These are phyloP conservation scores for Viola odorata DNA, from an alignment of 345 rosid species.

Conservation along the genomic window DNA sequence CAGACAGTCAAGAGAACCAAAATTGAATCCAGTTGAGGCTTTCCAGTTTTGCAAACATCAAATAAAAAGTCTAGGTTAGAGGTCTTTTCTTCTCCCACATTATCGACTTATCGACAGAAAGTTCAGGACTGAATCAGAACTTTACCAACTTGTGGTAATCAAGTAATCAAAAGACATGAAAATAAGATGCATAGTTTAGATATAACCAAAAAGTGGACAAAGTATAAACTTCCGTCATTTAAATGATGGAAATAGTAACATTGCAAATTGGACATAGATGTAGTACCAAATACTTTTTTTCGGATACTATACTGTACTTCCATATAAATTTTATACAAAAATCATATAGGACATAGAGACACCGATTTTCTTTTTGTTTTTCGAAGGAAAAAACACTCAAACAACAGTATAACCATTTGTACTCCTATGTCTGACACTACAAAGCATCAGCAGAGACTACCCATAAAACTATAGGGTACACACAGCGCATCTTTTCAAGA, in stretches of 20 bases:
- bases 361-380: too few species aligned
- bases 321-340: not conserved
- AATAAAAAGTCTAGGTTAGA: not conserved
- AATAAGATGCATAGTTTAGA: too few species aligned
- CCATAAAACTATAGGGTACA: conserved; percentile 4
- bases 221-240: too few species aligned
- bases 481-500: conserved; percentile 5
- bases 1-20: not conserved
- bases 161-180: not conserved
- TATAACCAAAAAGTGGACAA: too few species aligned
- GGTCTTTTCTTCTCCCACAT: not conserved
- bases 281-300: too few species aligned
- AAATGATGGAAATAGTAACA: too few species aligned
- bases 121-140: not conserved
- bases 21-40: not conserved
- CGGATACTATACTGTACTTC: too few species aligned
- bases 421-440: not conserved
- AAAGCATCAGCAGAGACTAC: not conserved
- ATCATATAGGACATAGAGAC: not conserved
- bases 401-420: conserved; percentile 1
- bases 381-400: not conserved
- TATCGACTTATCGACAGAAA: not conserved
- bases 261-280: too few species aligned
- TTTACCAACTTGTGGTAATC: too few species aligned
- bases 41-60: not conserved